phyloP scores from a whole-genome alignment of 2,329 filamentous ascomycete genomes.

The Ascochyta koolunga region DNA sequence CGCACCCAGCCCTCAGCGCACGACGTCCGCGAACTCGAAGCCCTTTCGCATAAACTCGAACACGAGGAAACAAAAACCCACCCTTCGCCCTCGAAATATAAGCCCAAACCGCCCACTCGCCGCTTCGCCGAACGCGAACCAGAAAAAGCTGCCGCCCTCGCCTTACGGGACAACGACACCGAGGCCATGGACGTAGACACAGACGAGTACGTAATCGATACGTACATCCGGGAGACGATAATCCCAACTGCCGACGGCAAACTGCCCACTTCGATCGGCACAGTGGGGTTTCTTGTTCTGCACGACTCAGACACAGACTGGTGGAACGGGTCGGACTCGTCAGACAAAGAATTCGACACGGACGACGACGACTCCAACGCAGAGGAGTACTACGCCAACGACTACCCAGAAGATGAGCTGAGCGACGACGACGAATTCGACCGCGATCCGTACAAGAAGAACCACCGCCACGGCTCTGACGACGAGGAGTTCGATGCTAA shows the following conservation, averaged over 20 bases:
- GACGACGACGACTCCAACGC: constrained; percentile 71
- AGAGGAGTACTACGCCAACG: constrained; percentile 78
- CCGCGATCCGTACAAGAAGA: constrained; percentile 47
- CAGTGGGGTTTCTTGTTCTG: constrained; percentile 56
- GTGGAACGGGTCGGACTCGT: constrained; percentile 64
- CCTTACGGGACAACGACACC: constrained; percentile 14
- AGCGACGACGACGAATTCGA: constrained; percentile 72
- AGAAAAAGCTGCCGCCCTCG: constrained; percentile 29
- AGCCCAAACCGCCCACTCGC: constrained; percentile 42
- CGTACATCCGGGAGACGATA: constrained; percentile 60
- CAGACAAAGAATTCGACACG: constrained; percentile 60
- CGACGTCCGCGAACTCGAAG: constrained; percentile 40
- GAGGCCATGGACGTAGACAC: constrained; percentile 48
- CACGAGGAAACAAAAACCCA: constrained; percentile 25
- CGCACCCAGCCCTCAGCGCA: constrained; percentile 28
- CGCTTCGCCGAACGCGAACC: constrained; percentile 45
- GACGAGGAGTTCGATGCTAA: constrained; percentile 48
- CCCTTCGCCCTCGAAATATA: constrained; percentile 35
- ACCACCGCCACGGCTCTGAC: constrained; percentile 48
- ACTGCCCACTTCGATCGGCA: constrained; percentile 29
- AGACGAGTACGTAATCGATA: constrained; percentile 66
- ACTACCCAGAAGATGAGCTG: constrained; percentile 82
- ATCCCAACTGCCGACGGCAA: constrained; percentile 44
- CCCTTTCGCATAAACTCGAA: constrained; percentile 42
- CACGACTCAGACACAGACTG: constrained; percentile 59